These are phyloP conservation scores for Mycosphaerelloides madeirae DNA, from an alignment of 2,329 filamentous ascomycete genomes.

Conservation along the genomic window DNA sequence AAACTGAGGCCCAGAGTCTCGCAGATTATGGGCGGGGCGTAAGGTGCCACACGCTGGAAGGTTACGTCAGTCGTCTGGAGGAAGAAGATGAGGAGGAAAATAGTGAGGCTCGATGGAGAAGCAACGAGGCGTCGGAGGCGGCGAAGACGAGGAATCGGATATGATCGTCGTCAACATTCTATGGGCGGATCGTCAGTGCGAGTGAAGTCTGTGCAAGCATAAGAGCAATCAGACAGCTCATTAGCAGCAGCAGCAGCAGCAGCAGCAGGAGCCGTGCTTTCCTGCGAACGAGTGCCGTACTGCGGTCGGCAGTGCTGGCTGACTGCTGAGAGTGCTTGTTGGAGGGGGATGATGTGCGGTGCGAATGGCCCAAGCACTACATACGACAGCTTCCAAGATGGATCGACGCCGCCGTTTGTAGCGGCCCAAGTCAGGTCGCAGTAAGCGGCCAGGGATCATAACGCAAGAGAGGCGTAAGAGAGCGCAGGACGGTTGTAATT, in stretches of 20 bases:
- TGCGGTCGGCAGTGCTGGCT: too few species aligned
- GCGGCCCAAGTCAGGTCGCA: slow-evolving; percentile 15
- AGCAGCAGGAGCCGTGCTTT: not conserved
- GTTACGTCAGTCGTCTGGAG: slow-evolving; percentile 4
- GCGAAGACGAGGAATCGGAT: slow-evolving; percentile 3
- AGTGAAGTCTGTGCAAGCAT: not conserved
- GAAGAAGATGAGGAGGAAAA: slow-evolving; percentile 5
- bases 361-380: not conserved
- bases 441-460: slow-evolving; percentile 21
- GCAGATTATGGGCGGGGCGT: slow-evolving; percentile 16
- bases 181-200: too few species aligned
- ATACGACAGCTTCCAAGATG: not conserved
- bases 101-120: slow-evolving; percentile 18
- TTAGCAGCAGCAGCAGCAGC: too few species aligned
- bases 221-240: not conserved
- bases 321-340: not conserved
- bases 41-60: slow-evolving; percentile 13
- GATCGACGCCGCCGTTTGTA: slow-evolving; percentile 21
- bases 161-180: not conserved
- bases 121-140: not conserved
- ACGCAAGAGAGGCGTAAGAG: slow-evolving; percentile 23
- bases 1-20: slow-evolving; percentile 18
- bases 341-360: slow-evolving; percentile 1
- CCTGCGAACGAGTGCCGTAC: not conserved
- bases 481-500: slow-evolving; percentile 12